A percentile compares a stretch with the other conserved stretches of the same genome.
phyloP scores from a whole-genome alignment of 371 early-diverging fungal species.

The Apophysomyces variabilis region DNA sequence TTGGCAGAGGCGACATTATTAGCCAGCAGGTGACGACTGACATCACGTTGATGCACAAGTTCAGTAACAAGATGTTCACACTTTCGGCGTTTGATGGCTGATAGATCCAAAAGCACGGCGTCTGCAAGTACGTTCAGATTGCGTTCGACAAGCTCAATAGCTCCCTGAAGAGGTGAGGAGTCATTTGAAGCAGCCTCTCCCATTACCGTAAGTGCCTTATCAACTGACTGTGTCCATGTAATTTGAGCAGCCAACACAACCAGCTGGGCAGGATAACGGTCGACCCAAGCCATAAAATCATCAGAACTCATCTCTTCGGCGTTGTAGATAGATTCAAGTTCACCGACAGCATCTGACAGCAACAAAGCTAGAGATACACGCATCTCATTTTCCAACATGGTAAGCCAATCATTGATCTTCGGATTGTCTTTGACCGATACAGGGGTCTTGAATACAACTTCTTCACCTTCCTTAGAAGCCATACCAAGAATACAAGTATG shows the following conservation, averaged over 20 bases:
- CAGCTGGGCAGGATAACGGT: conserved; percentile 91
- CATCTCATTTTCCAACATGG: conserved; percentile 94
- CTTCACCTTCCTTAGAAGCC: conserved; percentile 93
- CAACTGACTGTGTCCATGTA: conserved; percentile 91
- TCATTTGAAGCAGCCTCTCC: conserved; percentile 37
- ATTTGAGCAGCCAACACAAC: conserved; percentile 91
- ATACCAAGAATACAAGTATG: conserved; percentile 78
- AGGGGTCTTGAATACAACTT: conserved; percentile 78
- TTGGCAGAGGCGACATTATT: conserved; percentile 63
- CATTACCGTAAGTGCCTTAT: conserved; percentile 66
- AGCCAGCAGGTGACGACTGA: conserved; percentile 75
- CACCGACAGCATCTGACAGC: conserved; percentile 74
- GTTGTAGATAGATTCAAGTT: conserved; percentile 70
- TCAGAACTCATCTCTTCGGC: conserved; percentile 61
- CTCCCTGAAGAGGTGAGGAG: conserved; percentile 52
- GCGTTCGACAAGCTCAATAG: conserved; percentile 71
- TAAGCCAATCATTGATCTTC: conserved; percentile 97
- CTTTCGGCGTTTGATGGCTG: conserved; percentile 86
- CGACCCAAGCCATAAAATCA: conserved; percentile 86
- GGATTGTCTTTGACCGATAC: conserved; percentile 84
- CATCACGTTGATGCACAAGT: conserved; percentile 97
- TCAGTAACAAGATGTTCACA: conserved; percentile 98
- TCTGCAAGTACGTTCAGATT: conserved; percentile 90
- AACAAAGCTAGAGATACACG: conserved; percentile 79
- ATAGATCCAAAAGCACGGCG: conserved; percentile 87